A percentile compares a stretch with the other conserved stretches of the same genome.
phyloP scores from a whole-genome alignment of 2,329 filamentous ascomycete genomes.

The Colletotrichum sp. region DNA sequence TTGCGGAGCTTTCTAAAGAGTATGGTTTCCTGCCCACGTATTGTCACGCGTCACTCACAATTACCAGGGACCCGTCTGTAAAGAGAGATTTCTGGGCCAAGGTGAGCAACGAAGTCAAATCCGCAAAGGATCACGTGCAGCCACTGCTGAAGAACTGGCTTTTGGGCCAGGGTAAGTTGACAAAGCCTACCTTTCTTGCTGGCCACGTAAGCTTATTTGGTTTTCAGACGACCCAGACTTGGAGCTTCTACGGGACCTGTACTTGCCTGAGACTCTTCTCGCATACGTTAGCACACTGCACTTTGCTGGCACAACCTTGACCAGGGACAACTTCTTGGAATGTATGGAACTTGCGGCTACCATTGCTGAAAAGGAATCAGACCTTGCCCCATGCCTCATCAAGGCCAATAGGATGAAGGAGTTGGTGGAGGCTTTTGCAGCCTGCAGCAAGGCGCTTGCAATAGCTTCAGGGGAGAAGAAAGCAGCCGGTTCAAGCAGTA shows the following conservation, averaged over 20 bases:
- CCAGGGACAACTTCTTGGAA: constrained; percentile 78
- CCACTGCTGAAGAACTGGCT: constrained; percentile 72
- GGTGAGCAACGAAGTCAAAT: constrained; percentile 59
- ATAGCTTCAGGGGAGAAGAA: constrained; percentile 62
- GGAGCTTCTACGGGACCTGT: constrained; percentile 71
- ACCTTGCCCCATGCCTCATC: constrained; percentile 69
- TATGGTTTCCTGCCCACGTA: constrained; percentile 37
- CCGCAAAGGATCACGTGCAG: constrained; percentile 60
- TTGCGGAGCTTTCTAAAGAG: constrained; percentile 58
- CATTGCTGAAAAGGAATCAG: constrained; percentile 74
- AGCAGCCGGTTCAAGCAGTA: constrained; percentile 52
- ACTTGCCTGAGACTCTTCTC: constrained; percentile 85
- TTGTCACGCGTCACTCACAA: constrained; percentile 28
- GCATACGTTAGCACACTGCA: constrained; percentile 84
- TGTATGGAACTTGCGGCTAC: constrained; percentile 85
- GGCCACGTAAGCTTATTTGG: background rate
- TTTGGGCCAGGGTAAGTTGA: constrained; percentile 57
- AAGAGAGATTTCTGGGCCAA: constrained; percentile 58
- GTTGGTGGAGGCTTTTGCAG: constrained; percentile 77
- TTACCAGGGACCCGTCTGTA: constrained; percentile 32
- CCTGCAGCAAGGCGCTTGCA: constrained; percentile 75
- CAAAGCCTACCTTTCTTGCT: background rate
- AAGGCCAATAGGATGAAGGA: constrained; percentile 74
- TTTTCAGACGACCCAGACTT: constrained; percentile 52
- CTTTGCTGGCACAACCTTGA: constrained; percentile 75